Evolutionary conservation across 2,329 filamentous ascomycete genomes (phyloP).

Genomic region (Dichotomopilus funicola): DNA sequence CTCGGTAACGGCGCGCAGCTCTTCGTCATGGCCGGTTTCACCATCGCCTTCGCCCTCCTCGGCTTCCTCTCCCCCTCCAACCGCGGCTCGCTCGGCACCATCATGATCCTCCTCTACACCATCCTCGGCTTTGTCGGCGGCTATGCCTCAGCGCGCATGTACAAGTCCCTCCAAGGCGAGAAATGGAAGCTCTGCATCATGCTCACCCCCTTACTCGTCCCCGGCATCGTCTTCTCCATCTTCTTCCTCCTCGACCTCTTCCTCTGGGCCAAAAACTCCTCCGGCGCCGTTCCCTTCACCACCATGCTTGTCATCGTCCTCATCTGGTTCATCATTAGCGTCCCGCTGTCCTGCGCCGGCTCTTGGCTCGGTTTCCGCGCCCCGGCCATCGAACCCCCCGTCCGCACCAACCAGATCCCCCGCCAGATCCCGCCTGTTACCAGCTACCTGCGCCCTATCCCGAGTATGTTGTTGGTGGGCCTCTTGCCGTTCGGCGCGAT

Average conservation of each 20-base stretch:
- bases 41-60: conserved; percentile 85
- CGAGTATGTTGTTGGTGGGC: conserved; percentile 86
- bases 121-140: conserved; percentile 88
- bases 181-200: conserved; percentile 92
- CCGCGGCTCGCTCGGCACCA: conserved; percentile 85
- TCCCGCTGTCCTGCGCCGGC: conserved; percentile 81
- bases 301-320: conserved; percentile 91
- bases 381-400: conserved; percentile 64
- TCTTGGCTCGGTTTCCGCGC: conserved; percentile 91
- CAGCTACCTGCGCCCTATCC: conserved; percentile 78
- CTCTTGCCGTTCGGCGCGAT: conserved; percentile 93
- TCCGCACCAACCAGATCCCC: conserved; percentile 95
- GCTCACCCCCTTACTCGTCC: conserved; percentile 78
- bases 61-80: conserved; percentile 95
- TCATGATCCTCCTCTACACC: conserved; percentile 90
- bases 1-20: conserved; percentile 92
- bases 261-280: conserved; percentile 87
- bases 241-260: conserved; percentile 97
- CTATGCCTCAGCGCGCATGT: conserved; percentile 81
- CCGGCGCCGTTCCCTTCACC: conserved; percentile 88
- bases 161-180: conserved; percentile 90
- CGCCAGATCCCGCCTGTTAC: conserved; percentile 84
- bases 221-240: conserved; percentile 73
- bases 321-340: conserved; percentile 96
- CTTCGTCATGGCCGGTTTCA: conserved; percentile 95